Base-by-base conservation (phyloP, 768 basidiomycete genomes). In the Lactarius pseudohatsudake region DNA sequence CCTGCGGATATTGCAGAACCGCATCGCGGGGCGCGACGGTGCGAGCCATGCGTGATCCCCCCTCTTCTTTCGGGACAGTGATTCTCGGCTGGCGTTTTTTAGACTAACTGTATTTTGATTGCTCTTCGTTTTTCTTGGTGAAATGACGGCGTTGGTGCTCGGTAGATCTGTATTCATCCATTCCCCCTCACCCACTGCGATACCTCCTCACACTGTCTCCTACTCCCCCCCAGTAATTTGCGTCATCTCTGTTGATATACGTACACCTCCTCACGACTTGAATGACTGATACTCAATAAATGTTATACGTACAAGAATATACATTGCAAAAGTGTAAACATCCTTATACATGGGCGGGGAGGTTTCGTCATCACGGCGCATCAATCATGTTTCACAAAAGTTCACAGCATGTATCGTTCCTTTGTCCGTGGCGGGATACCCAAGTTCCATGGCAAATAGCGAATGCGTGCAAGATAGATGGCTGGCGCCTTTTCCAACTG, bases 1-100 rank as follows among this genome's bases (percentile, higher is more conserved):
- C 36, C 28, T 71, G 47, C 68, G 43, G 10, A 28, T 55, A 28
- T 57, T 71, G 7, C 68, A 69, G 57, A 70, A 59, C 8, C 67
- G 68, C 0, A 50, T 70, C 3, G 43, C 50, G 26, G 70, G 64
- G 9, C 64, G 57, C 11, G 61, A 66, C 13, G 32, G 16, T 11
- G 15, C 47, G n/a, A 61, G 62, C 45, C 68, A 59, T 18, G 32
- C 61, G 13, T 70, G 62, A 67, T 26, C 38, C 30, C 9, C 32
- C 32, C 55, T 2, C 30, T 0, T 1, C 15, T 9, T 36, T 16
- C 16, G 20, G 28, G 18, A 30, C 30, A n/a, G 28, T 34, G 15
- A n/a, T n/a, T n/a, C n/a, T n/a, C n/a, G n/a, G n/a, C n/a, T n/a
- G 10, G 7, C 16, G 11, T 50, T 11, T 50, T 50, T 36, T 57